A percentile compares a stretch with the other conserved stretches of the same genome.
Evolutionary conservation across 2,329 filamentous ascomycete species (phyloP).

Genomic region (Botrytis byssoidea): DNA sequence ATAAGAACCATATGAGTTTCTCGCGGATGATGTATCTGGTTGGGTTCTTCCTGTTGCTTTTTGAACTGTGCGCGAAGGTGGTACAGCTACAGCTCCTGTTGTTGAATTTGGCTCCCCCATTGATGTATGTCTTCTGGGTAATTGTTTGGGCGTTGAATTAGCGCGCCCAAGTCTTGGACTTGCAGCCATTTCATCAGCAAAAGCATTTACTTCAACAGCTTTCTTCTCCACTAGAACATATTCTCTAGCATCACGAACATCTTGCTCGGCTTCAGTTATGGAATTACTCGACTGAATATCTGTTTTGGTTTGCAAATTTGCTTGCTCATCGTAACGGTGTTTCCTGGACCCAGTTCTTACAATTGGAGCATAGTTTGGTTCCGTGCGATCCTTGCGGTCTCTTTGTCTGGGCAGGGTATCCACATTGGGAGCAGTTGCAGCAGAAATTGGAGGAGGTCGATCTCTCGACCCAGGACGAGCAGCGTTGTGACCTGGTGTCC

Average conservation of each 20-base stretch:
- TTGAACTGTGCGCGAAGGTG: conserved; percentile 70
- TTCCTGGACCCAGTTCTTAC: conserved; percentile 26
- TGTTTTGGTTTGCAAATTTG: conserved; percentile 29
- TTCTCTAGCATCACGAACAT: conserved; percentile 85
- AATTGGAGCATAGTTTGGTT: conserved; percentile 18
- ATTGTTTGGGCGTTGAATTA: conserved; percentile 47
- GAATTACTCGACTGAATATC: conserved; percentile 45
- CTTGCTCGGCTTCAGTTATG: conserved; percentile 56
- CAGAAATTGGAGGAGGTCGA: conserved; percentile 30
- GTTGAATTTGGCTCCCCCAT: conserved; percentile 68
- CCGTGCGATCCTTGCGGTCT: conserved; percentile 25
- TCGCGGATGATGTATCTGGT: conserved; percentile 57
- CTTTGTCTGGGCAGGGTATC: conserved; percentile 35
- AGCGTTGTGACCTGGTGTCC: conserved; percentile 28
- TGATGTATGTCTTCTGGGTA: conserved; percentile 72
- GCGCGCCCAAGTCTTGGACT: conserved; percentile 54
- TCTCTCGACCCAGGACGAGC: conserved; percentile 27
- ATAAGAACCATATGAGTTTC: conserved; percentile 72
- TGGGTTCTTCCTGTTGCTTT: conserved; percentile 65
- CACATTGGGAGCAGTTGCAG: conserved; percentile 36
- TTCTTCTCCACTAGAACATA: conserved; percentile 96
- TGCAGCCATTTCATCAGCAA: conserved; percentile 90
- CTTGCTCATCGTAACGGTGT: conserved; percentile 30
- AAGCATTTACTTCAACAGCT: conserved; percentile 92
- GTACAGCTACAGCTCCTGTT: conserved; percentile 66